Base-by-base conservation (phyloP, 306 rosid genomes). In the Senna siamea region DNA sequence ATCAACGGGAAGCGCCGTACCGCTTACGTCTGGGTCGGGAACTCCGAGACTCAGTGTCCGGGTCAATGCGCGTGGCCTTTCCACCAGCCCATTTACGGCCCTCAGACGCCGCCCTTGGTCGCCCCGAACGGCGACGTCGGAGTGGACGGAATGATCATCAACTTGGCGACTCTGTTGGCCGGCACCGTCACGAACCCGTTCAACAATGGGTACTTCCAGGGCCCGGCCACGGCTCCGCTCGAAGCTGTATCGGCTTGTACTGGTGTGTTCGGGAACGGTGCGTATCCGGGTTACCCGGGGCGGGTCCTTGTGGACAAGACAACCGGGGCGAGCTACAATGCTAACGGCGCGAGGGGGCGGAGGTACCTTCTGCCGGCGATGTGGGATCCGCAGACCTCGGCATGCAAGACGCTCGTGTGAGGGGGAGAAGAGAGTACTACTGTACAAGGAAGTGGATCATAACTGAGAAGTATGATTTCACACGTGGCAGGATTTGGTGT, bases 61-160 rank as follows among this genome's bases (percentile, higher is more conserved):
- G 96, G 98, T 1, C 87, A 80, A 34, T 92, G 98, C 60, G 93
- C 98, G 0, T 92, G 96, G 96, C 98, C 98, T 0, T 92, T 92
- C 23, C 94, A 92, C 77, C 87, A 81, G 79, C 98, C 98, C 44
- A 75, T 88, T 6, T 92, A 85, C 81, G 98, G 98, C 56, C 98
- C 96, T 0, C 98, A 90, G 51, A 80, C 94, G 0, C 89, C 89
- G 28, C 93, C 98, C 1, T 15, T 92, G 5, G 82, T 88, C 4
- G 83, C 98, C 0, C 98, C 98, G 0, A 90, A 90, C 87, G 98
- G 84, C 0, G 98, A 92, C 79, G 96, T 90, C 0, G 98, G 98
- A 0, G 69, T 92, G 0, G 98, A 92, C 69, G 98, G 98, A 0
- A 88, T 92, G 81, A 74, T 92, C 44, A 90, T 92, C 3, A 92